phyloP scores from a whole-genome alignment of 2,329 filamentous ascomycete genomes.

The Hypoxylon rubiginosum region DNA sequence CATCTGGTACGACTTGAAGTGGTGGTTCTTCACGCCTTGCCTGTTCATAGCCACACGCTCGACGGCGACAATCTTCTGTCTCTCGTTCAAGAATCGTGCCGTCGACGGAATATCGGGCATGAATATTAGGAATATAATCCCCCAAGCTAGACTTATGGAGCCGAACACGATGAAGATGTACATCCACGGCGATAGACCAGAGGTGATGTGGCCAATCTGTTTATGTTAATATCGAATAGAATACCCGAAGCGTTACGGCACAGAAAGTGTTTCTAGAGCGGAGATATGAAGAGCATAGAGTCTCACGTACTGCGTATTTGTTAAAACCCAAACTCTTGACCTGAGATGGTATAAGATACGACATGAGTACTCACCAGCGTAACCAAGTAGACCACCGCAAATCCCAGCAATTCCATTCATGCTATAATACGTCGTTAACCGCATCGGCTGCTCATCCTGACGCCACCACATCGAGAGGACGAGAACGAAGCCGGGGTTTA shows the following conservation, averaged over 20 bases:
- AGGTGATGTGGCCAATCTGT: slow-evolving; percentile 48
- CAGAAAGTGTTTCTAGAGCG: neutral
- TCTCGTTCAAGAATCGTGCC: slow-evolving; percentile 45
- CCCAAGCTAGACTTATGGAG: slow-evolving; percentile 46
- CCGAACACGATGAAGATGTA: slow-evolving; percentile 52
- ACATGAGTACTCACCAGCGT: slow-evolving; percentile 45
- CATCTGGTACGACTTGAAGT: slow-evolving; percentile 63
- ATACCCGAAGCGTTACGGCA: neutral
- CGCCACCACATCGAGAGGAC: slow-evolving; percentile 48
- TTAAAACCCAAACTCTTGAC: slow-evolving; percentile 16
- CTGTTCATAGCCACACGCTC: slow-evolving; percentile 48
- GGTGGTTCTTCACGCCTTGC: slow-evolving; percentile 50
- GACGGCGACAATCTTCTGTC: slow-evolving; percentile 45
- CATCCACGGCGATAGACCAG: slow-evolving; percentile 50
- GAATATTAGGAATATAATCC: slow-evolving; percentile 42
- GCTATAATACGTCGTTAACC: slow-evolving; percentile 47
- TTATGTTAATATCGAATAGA: slow-evolving; percentile 6
- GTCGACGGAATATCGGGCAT: slow-evolving; percentile 50
- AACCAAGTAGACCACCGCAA: slow-evolving; percentile 48
- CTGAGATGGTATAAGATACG: neutral
- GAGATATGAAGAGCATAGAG: neutral
- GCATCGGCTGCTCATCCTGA: slow-evolving; percentile 47
- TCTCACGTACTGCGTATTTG: slow-evolving; percentile 19
- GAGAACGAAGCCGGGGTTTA: slow-evolving; percentile 49
- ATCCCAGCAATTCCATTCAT: slow-evolving; percentile 50